A percentile compares a stretch with the other conserved stretches of the same genome.
Conservation (phyloP, 352 stramenopile genomes). For the Phytophthora parvispora region DNA sequence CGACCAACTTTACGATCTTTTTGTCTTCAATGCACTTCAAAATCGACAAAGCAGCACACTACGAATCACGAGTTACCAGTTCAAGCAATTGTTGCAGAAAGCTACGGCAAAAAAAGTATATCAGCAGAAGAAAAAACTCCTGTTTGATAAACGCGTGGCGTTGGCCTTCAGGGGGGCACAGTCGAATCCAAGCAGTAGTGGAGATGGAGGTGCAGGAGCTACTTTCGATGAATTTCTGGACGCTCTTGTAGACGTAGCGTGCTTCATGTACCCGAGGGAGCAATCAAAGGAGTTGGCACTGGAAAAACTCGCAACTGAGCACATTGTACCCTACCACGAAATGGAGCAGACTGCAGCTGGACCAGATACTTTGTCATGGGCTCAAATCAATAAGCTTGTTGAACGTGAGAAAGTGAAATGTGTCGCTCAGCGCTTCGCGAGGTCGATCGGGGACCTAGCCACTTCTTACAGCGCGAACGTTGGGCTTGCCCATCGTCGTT, state of each 20-base stretch:
- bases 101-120: constrained; percentile 23
- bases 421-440: constrained; percentile 55
- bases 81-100: constrained; percentile 70
- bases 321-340: constrained; percentile 55
- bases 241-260: constrained; percentile 60
- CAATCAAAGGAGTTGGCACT: constrained; percentile 46
- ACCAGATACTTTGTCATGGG: constrained; percentile 42
- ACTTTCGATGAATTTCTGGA: constrained; percentile 74
- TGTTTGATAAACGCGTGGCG: constrained; percentile 51
- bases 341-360: constrained; percentile 26
- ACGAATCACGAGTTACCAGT: constrained; percentile 70
- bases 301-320: constrained; percentile 41
- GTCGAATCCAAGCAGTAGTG: constrained; percentile 20
- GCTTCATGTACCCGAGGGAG: constrained; percentile 47
- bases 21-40: constrained; percentile 66
- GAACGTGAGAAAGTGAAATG: constrained; percentile 25
- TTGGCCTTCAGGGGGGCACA: constrained; percentile 34
- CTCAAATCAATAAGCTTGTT: constrained; percentile 48
- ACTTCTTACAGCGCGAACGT: constrained; percentile 60
- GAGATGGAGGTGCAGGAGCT: constrained; percentile 28
- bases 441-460: constrained; percentile 51
- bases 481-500: constrained; percentile 27
- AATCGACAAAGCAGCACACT: constrained; percentile 55
- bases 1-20: constrained; percentile 73
- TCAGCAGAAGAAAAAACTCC: constrained; percentile 44